Percentiles rank a stretch among this genome's conserved stretches.
Conservation (phyloP, 331 rosid species). For the Malus hybrid region DNA sequence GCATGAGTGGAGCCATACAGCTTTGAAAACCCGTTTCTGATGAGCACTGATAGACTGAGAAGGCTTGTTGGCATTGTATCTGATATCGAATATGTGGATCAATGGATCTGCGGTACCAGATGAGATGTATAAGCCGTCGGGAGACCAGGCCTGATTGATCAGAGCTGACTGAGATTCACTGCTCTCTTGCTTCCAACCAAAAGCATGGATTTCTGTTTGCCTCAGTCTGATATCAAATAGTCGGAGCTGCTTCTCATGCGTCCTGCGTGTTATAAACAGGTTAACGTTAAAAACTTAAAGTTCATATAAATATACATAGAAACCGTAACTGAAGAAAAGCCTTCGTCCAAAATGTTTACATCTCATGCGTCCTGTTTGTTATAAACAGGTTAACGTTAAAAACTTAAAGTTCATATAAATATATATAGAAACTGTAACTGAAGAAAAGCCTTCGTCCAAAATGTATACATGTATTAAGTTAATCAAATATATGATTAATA, state of each 20-base stretch:
- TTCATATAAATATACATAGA: neutral
- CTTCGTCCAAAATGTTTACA: neutral
- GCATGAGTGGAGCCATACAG: constrained; percentile 69
- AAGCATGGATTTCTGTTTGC: constrained; percentile 78
- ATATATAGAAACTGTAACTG: neutral
- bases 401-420: neutral
- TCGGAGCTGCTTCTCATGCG: constrained; percentile 86
- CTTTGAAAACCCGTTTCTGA: constrained; percentile 86
- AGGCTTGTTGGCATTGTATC: constrained; percentile 65
- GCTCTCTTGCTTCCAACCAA: constrained; percentile 99
- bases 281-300: neutral
- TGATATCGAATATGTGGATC: constrained; percentile 88
- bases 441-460: neutral
- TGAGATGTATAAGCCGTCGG: constrained; percentile 79
- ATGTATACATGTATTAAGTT: neutral
- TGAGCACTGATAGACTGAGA: constrained; percentile 78
- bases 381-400: constrained; percentile 1
- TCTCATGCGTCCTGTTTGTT: constrained; percentile 58
- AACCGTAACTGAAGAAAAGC: neutral
- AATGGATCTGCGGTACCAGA: constrained; percentile 91
- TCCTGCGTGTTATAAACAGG: constrained; percentile 38
- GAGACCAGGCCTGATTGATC: constrained; percentile 98
- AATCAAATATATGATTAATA: neutral
- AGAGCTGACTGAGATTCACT: constrained; percentile 96
- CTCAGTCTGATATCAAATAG: constrained; percentile 77